Conservation (phyloP, 1,284 basidiomycete species). For the Fomitopsis palustris region DNA sequence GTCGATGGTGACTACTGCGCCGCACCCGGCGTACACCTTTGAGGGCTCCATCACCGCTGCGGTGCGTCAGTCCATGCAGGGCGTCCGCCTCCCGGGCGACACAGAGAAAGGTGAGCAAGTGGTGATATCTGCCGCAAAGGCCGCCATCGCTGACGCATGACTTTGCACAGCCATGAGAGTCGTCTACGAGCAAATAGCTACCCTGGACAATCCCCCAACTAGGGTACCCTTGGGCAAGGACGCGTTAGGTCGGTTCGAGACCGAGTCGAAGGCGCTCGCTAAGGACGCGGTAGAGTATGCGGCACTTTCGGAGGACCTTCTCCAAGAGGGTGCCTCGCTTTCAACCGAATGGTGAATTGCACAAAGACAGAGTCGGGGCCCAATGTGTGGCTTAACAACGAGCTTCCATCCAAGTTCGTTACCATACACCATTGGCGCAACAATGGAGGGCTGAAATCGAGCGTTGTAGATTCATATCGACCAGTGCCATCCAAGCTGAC, state of each 20-base stretch:
- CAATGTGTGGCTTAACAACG: no score
- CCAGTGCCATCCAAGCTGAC: no score
- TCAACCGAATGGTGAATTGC: no score
- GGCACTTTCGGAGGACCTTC: background rate
- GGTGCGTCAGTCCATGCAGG: background rate
- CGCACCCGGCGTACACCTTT: background rate
- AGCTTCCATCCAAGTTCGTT: no score
- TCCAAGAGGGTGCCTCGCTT: background rate
- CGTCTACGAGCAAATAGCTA: background rate
- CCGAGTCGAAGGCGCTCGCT: background rate
- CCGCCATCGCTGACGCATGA: background rate
- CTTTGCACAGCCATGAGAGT: background rate
- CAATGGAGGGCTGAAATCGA: no score
- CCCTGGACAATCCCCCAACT: background rate
- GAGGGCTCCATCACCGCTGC: background rate
- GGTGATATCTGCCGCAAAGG: background rate
- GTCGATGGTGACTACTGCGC: background rate
- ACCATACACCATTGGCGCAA: no score
- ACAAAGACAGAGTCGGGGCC: no score
- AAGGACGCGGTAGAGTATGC: background rate
- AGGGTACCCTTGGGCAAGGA: constrained; percentile 1
- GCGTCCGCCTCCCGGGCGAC: background rate
- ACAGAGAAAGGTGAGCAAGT: background rate
- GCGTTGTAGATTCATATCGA: no score
- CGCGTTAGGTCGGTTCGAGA: background rate